Evolutionary conservation across 2,329 filamentous ascomycete genomes (phyloP).

Genomic region (Pseudocercospora macadamiae): DNA sequence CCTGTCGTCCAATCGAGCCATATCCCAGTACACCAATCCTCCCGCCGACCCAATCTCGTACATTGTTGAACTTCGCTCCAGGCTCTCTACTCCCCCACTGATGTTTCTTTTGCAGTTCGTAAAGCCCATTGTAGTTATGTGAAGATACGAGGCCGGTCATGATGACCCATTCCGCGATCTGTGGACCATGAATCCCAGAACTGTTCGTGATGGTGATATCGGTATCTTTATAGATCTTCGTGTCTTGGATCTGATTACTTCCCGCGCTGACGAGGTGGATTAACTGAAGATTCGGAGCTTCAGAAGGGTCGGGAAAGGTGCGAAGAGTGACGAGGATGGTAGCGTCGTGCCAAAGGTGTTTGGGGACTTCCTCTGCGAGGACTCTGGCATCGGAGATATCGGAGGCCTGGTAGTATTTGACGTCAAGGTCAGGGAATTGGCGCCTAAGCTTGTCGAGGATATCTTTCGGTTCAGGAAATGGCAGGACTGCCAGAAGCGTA

Average conservation of each 20-base stretch:
- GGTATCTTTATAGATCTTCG: conserved; percentile 57
- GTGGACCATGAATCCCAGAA: conserved; percentile 63
- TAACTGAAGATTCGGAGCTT: conserved; percentile 48
- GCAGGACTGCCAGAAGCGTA: conserved; percentile 37
- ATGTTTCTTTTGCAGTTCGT: conserved; percentile 61
- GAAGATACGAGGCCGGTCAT: conserved; percentile 63
- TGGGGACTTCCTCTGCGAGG: conserved; percentile 20
- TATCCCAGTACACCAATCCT: conserved; percentile 64
- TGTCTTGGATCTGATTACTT: conserved; percentile 56
- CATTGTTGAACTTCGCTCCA: conserved; percentile 23
- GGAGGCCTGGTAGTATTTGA: conserved; percentile 13
- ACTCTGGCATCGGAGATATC: conserved; percentile 14
- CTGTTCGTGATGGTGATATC: conserved; percentile 59
- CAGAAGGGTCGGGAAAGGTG: conserved; percentile 46
- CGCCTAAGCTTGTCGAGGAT: conserved; percentile 46
- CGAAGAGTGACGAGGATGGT: conserved; percentile 54
- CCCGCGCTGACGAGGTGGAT: conserved; percentile 63
- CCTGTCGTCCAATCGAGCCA: conserved; percentile 64
- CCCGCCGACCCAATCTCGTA: conserved; percentile 61
- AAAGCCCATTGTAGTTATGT: conserved; percentile 58
- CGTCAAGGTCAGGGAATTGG: conserved; percentile 23
- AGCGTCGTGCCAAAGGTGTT: conserved; percentile 46
- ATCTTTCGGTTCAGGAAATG: conserved; percentile 42
- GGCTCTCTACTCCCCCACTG: conserved; percentile 50
- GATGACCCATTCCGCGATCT: conserved; percentile 69